A percentile compares a stretch with the other conserved stretches of the same genome.
phyloP scores from a whole-genome alignment of 192 early-diverging fungal genomes.

The Mortierella alpina region DNA sequence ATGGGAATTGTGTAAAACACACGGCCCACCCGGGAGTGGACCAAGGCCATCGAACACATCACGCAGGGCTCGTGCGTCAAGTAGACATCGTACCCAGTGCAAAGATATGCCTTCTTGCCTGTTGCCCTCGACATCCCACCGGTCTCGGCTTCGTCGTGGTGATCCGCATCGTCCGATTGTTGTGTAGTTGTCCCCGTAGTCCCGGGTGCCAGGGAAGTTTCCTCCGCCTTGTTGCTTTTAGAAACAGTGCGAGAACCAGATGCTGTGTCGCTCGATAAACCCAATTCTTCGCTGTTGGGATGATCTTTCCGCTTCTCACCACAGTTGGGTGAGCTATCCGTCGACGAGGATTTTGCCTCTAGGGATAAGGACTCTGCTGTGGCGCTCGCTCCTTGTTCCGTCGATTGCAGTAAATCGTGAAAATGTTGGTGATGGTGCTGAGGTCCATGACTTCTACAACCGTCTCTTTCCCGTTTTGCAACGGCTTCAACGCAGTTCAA shows the following conservation, averaged over 20 bases:
- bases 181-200: not conserved
- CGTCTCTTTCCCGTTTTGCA: conserved; percentile 65
- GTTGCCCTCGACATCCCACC: not conserved
- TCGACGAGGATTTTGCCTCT: too few relatives aligned
- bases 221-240: not conserved
- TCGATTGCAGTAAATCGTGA: not conserved
- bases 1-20: conserved; percentile 80
- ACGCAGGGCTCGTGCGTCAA: conserved; percentile 86
- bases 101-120: conserved; percentile 71
- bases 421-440: conserved; percentile 12
- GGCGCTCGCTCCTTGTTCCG: not conserved
- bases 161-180: not conserved
- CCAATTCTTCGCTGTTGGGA: not conserved
- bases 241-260: not conserved
- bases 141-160: not conserved
- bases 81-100: conserved; percentile 86
- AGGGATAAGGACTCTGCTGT: not conserved
- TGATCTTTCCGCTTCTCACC: conserved; percentile 39
- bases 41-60: conserved; percentile 94
- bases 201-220: not conserved
- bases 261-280: conserved; percentile 3
- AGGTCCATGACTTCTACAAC: not conserved
- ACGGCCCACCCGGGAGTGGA: conserved; percentile 91
- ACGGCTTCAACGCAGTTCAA: conserved; percentile 82
- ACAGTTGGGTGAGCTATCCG: not conserved